phyloP scores from a whole-genome alignment of 306 rosid species.

The Vigna mungo region DNA sequence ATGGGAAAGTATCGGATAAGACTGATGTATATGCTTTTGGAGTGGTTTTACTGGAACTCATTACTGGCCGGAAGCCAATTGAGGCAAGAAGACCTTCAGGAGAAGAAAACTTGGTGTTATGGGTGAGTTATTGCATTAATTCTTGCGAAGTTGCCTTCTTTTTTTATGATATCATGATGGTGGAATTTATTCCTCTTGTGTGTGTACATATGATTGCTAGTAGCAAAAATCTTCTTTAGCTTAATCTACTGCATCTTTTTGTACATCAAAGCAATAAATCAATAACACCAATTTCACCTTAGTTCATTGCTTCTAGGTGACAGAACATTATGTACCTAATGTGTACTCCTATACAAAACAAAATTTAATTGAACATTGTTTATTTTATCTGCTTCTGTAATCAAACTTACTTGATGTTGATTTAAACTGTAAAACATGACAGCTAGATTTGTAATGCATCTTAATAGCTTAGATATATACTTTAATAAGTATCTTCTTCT shows the following conservation, averaged over 20 bases:
- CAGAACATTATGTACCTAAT: constrained; percentile 30
- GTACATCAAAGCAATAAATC: background rate
- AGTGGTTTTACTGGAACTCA: constrained; percentile 88
- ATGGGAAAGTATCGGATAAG: constrained; percentile 94
- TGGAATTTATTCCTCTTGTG: constrained; percentile 34
- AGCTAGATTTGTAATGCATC: constrained; percentile 19
- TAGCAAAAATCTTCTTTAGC: constrained; percentile 16
- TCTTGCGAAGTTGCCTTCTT: constrained; percentile 17
- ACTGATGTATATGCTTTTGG: constrained; percentile 97
- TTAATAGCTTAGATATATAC: background rate
- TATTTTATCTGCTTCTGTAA: constrained; percentile 18
- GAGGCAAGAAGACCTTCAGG: constrained; percentile 78
- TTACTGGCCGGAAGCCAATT: constrained; percentile 93
- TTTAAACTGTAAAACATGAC: background rate
- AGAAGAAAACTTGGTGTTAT: constrained; percentile 90
- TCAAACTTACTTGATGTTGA: constrained; percentile 1
- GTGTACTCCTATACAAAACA: constrained; percentile 17
- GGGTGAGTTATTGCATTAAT: constrained; percentile 67
- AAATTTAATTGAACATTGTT: constrained; percentile 14
- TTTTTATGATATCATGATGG: constrained; percentile 22
- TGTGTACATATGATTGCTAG: constrained; percentile 7
- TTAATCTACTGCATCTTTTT: background rate
- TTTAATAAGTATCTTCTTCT: background rate
- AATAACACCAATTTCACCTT: constrained; percentile 9
- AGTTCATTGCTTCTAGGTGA: constrained; percentile 14